Conservation (phyloP, 1,284 basidiomycete species). For the Inonotus hispidus region DNA sequence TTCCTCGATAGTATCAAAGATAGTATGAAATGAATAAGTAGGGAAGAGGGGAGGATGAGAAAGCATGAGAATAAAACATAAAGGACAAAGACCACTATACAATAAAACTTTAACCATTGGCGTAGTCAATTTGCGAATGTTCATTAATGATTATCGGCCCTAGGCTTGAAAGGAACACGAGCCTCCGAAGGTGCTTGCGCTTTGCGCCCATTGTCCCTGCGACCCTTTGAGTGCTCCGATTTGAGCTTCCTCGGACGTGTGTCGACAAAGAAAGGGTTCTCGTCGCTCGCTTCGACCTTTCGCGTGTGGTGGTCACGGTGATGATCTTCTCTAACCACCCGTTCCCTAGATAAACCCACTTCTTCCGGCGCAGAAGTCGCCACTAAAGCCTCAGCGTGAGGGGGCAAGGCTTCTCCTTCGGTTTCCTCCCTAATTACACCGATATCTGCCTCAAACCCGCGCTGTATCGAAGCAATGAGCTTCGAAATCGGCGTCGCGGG, state of each 20-base stretch:
- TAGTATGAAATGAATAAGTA: no score
- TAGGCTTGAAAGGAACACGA: background rate
- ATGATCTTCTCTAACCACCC: background rate
- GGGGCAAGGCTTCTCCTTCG: background rate
- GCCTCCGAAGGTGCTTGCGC: background rate
- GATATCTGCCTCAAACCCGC: constrained; percentile 44
- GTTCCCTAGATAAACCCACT: background rate
- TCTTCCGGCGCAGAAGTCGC: background rate
- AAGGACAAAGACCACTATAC: background rate
- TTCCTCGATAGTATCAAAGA: no score
- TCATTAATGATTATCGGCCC: background rate
- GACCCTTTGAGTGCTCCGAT: background rate
- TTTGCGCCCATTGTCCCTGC: background rate
- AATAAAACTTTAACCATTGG: background rate
- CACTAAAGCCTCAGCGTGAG: no score
- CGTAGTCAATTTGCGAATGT: background rate
- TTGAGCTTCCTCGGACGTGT: background rate
- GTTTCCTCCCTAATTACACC: background rate
- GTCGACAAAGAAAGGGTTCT: background rate
- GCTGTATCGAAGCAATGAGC: constrained; percentile 61
- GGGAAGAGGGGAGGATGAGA: background rate
- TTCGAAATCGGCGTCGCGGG: constrained; percentile 58
- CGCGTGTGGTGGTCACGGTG: background rate
- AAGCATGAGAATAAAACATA: background rate
- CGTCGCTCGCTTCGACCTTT: background rate